phyloP scores from a whole-genome alignment of 352 stramenopile species.

The Globisporangium spinosum region DNA sequence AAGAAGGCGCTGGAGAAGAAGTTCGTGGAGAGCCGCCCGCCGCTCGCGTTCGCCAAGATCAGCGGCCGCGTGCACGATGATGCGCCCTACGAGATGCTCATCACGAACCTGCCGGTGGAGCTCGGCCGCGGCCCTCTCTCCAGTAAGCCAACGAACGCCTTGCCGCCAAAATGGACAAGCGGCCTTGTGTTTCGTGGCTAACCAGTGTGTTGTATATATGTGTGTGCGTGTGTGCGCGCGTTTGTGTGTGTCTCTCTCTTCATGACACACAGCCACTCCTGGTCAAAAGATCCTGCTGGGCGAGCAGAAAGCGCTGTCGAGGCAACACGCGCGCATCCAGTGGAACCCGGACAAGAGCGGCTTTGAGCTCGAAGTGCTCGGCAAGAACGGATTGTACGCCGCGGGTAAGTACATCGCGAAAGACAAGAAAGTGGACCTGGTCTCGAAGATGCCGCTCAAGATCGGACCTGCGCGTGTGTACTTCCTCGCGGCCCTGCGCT shows the following conservation, averaged over 20 bases:
- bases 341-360: constrained; percentile 72
- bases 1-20: constrained; percentile 79
- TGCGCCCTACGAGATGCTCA: constrained; percentile 63
- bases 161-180: not conserved
- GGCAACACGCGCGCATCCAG: constrained; percentile 70
- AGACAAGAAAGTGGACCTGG: constrained; percentile 64
- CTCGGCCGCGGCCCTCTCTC: constrained; percentile 56
- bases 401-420: constrained; percentile 67
- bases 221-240: too few relatives aligned
- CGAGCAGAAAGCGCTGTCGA: constrained; percentile 81
- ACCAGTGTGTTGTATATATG: not conserved
- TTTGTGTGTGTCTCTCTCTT: not conserved
- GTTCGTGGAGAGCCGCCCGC: constrained; percentile 70
- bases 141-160: constrained; percentile 16
- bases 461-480: constrained; percentile 74
- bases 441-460: constrained; percentile 72
- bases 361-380: constrained; percentile 75
- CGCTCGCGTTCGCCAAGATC: constrained; percentile 80
- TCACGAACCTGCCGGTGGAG: constrained; percentile 74
- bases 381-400: constrained; percentile 81
- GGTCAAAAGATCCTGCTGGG: constrained; percentile 56
- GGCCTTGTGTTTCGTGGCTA: not conserved
- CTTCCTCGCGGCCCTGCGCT: constrained; percentile 70
- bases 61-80: constrained; percentile 56
- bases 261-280: constrained; percentile 24